phyloP scores from a whole-genome alignment of 352 stramenopile genomes.

The Saprolegnia parasitica region DNA sequence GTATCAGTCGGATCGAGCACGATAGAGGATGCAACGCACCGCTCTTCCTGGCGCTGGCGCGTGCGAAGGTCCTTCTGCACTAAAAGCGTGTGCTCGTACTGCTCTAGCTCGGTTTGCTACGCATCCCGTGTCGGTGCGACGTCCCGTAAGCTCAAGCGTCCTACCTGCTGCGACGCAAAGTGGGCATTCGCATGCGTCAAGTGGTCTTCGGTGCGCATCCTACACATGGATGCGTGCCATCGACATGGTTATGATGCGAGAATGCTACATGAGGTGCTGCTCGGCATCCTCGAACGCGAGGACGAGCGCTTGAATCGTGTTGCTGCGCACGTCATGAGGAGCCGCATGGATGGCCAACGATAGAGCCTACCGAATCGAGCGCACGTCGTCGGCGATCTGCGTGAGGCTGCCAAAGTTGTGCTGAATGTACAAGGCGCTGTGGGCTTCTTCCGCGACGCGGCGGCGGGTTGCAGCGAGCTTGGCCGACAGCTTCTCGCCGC shows the following conservation, averaged over 20 bases:
- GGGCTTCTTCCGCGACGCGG: slow-evolving; percentile 22
- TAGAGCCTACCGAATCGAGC: slow-evolving; percentile 19
- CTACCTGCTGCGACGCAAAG: slow-evolving; percentile 55
- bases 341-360: neutral
- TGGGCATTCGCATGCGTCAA: slow-evolving; percentile 66
- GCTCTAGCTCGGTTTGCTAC: slow-evolving; percentile 71
- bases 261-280: slow-evolving; percentile 44
- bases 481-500: slow-evolving; percentile 12
- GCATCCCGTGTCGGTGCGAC: neutral
- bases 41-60: slow-evolving; percentile 49
- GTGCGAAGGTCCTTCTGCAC: slow-evolving; percentile 60
- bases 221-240: slow-evolving; percentile 15
- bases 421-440: slow-evolving; percentile 24
- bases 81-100: slow-evolving; percentile 57
- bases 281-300: slow-evolving; percentile 56
- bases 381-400: slow-evolving; percentile 24
- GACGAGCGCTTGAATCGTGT: slow-evolving; percentile 27
- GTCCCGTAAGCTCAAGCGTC: neutral
- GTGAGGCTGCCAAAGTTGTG: slow-evolving; percentile 28
- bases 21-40: slow-evolving; percentile 11
- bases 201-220: slow-evolving; percentile 60
- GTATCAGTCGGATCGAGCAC: neutral
- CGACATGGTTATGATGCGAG: neutral
- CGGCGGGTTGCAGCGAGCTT: slow-evolving; percentile 16
- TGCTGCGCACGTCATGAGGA: neutral